Base-by-base conservation (phyloP, 768 basidiomycete genomes). In the Saitozyma podzolica region DNA sequence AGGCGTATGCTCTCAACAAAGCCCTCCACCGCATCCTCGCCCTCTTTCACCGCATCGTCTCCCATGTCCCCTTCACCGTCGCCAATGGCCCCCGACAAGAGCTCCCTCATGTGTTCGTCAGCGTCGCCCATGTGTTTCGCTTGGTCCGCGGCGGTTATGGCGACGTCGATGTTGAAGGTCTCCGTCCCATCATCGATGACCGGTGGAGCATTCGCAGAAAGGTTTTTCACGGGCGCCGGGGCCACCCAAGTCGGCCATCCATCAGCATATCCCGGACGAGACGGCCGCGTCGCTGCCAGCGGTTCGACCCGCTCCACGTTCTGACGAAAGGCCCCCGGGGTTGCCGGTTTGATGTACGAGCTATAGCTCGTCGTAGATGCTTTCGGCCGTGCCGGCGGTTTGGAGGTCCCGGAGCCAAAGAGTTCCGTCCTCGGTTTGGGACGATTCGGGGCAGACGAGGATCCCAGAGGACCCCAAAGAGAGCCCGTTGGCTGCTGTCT, bases 61-160 rank as follows among this genome's bases (percentile, higher is more conserved):
- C 73, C 75, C 49, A 77, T 65, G 8, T 70, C 72, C 40, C 69
- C 72, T 29, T 84, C 83, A 2, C 81, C 81, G 17, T 87, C 87
- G 47, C 85, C 84, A 11, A 83, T 75, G 1, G 83, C 84, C 7
- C 87, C 87, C 51, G 85, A 84, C 65, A 94, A 86, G 16, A 93
- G 82, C 47, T 91, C 90, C 20, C 87, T 85, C 56, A 93, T 80
- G 19, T 87, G 89, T 68, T 86, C 87, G 70, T 92, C 90, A 0
- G 90, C 87, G 19, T 92, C 89, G 0, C 77, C 80, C n/a, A 75
- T 47, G 40, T 62, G 41, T 13, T 67, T 57, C 7, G 63, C 63
- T 42, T 65, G 73, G 56, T 80, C 78, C 16, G 62, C 71, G 1
- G 68, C 66, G 1, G 64, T 63, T 43, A 67, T 54, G 19, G 65